A percentile compares a stretch with the other conserved stretches of the same genome.
Evolutionary conservation across 345 rosid genomes (phyloP).

Genomic region (Moricandia moricandioides): DNA sequence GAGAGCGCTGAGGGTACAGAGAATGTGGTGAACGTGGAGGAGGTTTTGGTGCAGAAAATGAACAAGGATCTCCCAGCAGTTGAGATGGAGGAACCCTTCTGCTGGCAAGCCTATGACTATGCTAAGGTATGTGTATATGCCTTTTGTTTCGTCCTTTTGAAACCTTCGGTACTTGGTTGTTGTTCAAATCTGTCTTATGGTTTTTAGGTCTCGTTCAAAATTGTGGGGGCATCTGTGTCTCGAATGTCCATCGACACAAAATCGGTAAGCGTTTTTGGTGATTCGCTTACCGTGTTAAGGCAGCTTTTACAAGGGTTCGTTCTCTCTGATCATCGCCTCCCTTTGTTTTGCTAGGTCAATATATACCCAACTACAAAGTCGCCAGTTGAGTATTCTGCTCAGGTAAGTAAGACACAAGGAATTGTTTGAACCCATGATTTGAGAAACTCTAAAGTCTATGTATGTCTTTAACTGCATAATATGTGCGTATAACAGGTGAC

Average conservation of each 20-base stretch:
- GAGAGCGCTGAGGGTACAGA: constrained; percentile 49
- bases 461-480: neutral
- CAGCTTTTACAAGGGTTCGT: neutral
- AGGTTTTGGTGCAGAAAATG: constrained; percentile 78
- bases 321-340: neutral
- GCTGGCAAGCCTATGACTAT: constrained; percentile 91
- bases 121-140: constrained; percentile 54
- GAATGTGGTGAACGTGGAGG: constrained; percentile 75
- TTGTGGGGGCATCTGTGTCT: constrained; percentile 72
- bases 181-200: neutral
- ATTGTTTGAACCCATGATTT: neutral
- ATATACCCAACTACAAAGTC: constrained; percentile 88
- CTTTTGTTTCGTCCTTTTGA: constrained; percentile 5
- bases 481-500: constrained; percentile 49
- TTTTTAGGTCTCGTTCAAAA: constrained; percentile 75
- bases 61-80: constrained; percentile 76
- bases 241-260: constrained; percentile 84
- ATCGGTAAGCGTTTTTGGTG: constrained; percentile 55
- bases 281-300: neutral
- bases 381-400: constrained; percentile 71
- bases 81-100: constrained; percentile 91
- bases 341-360: constrained; percentile 51
- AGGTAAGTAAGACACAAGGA: constrained; percentile 54
- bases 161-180: neutral
- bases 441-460: neutral